Percentiles rank a stretch among this genome's conserved stretches.
Evolutionary conservation across 1,139 yeast species (phyloP).

Genomic region (Protomyces arabidopsidicola): DNA sequence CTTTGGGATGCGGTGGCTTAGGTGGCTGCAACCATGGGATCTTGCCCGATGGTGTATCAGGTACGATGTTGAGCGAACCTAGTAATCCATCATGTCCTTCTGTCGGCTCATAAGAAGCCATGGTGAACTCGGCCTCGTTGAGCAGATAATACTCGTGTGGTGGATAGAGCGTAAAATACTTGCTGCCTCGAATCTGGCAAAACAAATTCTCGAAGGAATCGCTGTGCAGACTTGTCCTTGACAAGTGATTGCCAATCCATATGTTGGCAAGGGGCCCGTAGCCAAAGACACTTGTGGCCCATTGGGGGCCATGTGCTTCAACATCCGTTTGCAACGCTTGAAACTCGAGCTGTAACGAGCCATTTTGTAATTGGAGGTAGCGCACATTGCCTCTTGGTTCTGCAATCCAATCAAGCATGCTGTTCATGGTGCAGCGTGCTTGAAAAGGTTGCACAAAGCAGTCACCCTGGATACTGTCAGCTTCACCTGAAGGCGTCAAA

Average conservation of each 20-base stretch:
- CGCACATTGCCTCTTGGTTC: slow-evolving; percentile 32
- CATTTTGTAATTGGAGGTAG: slow-evolving; percentile 41
- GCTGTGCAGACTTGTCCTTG: slow-evolving; percentile 43
- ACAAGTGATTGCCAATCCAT: slow-evolving; percentile 42
- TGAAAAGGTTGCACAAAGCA: slow-evolving; percentile 40
- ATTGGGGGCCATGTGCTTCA: slow-evolving; percentile 34
- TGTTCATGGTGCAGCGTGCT: slow-evolving; percentile 34
- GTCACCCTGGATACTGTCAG: slow-evolving; percentile 41
- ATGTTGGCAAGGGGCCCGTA: slow-evolving; percentile 41
- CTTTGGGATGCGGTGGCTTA: neutral
- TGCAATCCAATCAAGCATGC: slow-evolving; percentile 35
- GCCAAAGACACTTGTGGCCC: slow-evolving; percentile 38
- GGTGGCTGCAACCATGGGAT: slow-evolving; percentile 14
- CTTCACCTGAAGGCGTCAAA: slow-evolving; percentile 41
- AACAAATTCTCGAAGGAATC: slow-evolving; percentile 44
- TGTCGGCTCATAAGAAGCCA: slow-evolving; percentile 1
- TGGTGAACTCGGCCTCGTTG: slow-evolving; percentile 16
- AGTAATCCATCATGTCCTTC: neutral
- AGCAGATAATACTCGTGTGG: slow-evolving; percentile 35
- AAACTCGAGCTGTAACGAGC: slow-evolving; percentile 36
- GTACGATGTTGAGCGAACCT: neutral
- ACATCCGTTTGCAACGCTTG: slow-evolving; percentile 38
- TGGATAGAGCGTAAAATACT: slow-evolving; percentile 41
- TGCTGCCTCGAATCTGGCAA: slow-evolving; percentile 40
- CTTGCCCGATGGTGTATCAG: neutral